A percentile compares a stretch with the other conserved stretches of the same genome.
phyloP scores from a whole-genome alignment of 2,329 filamentous ascomycete species.

The Clonostachys solani region DNA sequence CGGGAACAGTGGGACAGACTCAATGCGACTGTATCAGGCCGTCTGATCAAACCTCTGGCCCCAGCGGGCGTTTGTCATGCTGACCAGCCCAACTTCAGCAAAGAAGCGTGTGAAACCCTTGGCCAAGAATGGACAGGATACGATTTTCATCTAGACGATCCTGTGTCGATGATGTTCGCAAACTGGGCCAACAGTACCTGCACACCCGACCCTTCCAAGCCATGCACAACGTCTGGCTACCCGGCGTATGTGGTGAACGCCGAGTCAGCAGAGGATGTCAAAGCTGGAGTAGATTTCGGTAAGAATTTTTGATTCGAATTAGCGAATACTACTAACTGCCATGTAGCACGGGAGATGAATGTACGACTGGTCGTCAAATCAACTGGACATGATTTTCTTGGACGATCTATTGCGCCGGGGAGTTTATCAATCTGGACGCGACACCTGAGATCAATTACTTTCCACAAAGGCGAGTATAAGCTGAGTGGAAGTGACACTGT shows the following conservation, averaged over 20 bases:
- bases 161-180: constrained; percentile 25
- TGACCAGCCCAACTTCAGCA: constrained; percentile 13
- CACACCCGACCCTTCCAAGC: constrained; percentile 29
- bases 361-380: constrained; percentile 35
- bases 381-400: constrained; percentile 38
- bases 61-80: constrained; percentile 22
- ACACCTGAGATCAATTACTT: constrained; percentile 31
- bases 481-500: constrained; percentile 25
- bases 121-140: constrained; percentile 16
- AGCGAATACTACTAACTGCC: background rate
- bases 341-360: constrained; percentile 30
- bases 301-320: background rate
- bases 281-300: constrained; percentile 36
- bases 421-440: constrained; percentile 51
- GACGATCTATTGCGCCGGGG: constrained; percentile 40
- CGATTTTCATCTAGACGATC: constrained; percentile 18
- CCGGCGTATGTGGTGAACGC: constrained; percentile 28
- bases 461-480: constrained; percentile 23
- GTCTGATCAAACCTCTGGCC: constrained; percentile 13
- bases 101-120: constrained; percentile 18
- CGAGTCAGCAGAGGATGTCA: constrained; percentile 22
- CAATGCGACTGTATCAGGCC: background rate
- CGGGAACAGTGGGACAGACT: background rate
- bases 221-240: constrained; percentile 26
- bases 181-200: constrained; percentile 47